phyloP scores from a whole-genome alignment of 2,329 filamentous ascomycete species.

The Pseudogymnoascus sp. region DNA sequence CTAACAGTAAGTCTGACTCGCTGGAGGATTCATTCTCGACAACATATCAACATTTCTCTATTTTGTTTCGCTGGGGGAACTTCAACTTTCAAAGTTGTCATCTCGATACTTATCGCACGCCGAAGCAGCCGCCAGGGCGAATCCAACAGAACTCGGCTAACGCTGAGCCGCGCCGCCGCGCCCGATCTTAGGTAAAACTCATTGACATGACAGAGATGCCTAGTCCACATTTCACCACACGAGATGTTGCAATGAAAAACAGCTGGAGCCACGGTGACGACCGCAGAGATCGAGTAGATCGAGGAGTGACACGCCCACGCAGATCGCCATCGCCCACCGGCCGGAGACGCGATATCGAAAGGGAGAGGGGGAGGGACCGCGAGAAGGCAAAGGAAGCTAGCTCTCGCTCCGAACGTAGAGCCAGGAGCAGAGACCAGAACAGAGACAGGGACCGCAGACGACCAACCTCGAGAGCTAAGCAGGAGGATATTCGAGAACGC shows the following conservation, averaged over 20 bases:
- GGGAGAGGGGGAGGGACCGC: conserved; percentile 27
- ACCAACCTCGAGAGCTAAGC: conserved; percentile 24
- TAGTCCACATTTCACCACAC: conserved; percentile 20
- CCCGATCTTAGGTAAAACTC: conserved; percentile 7
- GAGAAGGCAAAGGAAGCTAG: conserved; percentile 24
- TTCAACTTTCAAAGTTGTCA: neutral
- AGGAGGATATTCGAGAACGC: conserved; percentile 28
- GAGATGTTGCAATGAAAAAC: conserved; percentile 38
- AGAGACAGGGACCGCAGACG: conserved; percentile 22
- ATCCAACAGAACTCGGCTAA: conserved; percentile 8
- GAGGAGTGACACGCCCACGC: conserved; percentile 30
- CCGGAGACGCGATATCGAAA: conserved; percentile 30
- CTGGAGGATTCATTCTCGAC: conserved; percentile 3
- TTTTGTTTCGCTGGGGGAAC: neutral
- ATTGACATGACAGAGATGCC: conserved; percentile 8
- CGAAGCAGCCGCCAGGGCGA: conserved; percentile 7
- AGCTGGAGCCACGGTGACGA: conserved; percentile 36
- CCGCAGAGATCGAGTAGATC: conserved; percentile 37
- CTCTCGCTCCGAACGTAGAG: conserved; percentile 20
- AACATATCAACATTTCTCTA: neutral
- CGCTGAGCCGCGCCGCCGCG: conserved; percentile 2
- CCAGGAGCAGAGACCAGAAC: conserved; percentile 26
- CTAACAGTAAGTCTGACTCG: conserved; percentile 6
- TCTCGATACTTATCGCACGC: neutral
- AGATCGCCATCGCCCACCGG: conserved; percentile 32